Conservation (phyloP, 306 rosid genomes). For the Quercus bicolor region DNA sequence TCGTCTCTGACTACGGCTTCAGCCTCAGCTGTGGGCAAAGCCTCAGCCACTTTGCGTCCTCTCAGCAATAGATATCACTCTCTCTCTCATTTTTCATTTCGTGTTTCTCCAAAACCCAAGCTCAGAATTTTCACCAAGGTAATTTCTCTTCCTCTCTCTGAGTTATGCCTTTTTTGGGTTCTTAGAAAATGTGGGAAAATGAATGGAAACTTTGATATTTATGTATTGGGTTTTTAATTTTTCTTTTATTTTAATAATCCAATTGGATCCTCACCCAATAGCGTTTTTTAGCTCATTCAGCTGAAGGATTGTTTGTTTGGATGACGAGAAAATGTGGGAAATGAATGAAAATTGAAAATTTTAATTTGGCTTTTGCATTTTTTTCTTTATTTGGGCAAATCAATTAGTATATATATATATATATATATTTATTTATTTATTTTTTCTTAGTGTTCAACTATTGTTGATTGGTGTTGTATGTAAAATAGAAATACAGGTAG, state of each 20-base stretch:
- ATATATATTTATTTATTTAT: too few species aligned
- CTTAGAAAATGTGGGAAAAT: background rate
- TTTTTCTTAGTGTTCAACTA: background rate
- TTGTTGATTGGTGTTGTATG: background rate
- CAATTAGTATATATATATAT: background rate
- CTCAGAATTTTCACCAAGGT: constrained; percentile 57
- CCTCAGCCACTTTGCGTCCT: constrained; percentile 28
- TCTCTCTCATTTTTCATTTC: constrained; percentile 37
- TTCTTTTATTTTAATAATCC: background rate
- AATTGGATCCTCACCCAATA: too few species aligned
- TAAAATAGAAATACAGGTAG: background rate
- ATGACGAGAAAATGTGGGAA: background rate
- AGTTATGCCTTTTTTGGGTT: background rate
- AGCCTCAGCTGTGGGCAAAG: constrained; percentile 38
- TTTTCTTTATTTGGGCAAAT: background rate
- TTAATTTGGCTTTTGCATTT: background rate
- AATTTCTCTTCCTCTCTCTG: background rate
- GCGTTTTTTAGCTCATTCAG: too few species aligned
- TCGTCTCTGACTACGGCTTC: constrained; percentile 30
- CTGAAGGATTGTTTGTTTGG: background rate
- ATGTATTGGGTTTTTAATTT: background rate
- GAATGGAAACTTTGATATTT: background rate
- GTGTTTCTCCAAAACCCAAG: constrained; percentile 42
- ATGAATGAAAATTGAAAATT: background rate
- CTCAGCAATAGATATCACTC: constrained; percentile 6